Evolutionary conservation across 1,139 yeast genomes (phyloP), one percentile per base, ranked within the genome.

Genomic region (Geotrichum bryndzae): DNA sequence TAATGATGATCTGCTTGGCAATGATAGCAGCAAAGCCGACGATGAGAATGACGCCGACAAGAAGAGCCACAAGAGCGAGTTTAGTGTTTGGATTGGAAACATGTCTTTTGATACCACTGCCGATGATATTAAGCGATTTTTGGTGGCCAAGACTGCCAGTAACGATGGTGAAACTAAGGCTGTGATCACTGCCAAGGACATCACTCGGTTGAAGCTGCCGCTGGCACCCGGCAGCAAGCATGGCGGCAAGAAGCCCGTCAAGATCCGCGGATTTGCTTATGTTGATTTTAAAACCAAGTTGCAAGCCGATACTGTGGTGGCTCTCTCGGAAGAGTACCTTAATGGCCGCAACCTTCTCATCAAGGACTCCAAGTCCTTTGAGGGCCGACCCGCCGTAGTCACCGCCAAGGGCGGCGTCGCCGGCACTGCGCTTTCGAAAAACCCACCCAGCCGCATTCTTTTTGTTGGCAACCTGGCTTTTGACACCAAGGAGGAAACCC

Each of bases 11-110:
- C 41, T 62, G 53, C 55, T 57, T 1, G 57, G 60, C 35, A 56
- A 48, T 10, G 41, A 46, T n/a, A 62, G 62, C 22, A 61, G 67
- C 56, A 62, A 65, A 15, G 69, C 66, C 35, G 66, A 61, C 51
- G 64, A 63, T n/a, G 56, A 54, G 22, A 63, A 66, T 56, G 62
- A 63, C 54, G 62, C 63, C 56, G 61, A 50, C 57, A 63, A 54
- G 51, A 66, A 64, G 55, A 77, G 73, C 68, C 80, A 80, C 67
- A 81, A 80, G 67, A 80, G 87, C 1, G 82, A 81, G 61, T 84
- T 78, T 69, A 96, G 96, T 55, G 95, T 91, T 31, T 94, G 99
- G 99, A 83, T 94, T 55, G 99, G 99, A 56, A 95, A 94, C 73
- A 76, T 95, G 67, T 82, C 97, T 0, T 95, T 88, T 69, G 95